Percentiles rank a stretch among this genome's conserved stretches.
Evolutionary conservation across 305 asterid species (phyloP).

Genomic region (Salvia sclarea): DNA sequence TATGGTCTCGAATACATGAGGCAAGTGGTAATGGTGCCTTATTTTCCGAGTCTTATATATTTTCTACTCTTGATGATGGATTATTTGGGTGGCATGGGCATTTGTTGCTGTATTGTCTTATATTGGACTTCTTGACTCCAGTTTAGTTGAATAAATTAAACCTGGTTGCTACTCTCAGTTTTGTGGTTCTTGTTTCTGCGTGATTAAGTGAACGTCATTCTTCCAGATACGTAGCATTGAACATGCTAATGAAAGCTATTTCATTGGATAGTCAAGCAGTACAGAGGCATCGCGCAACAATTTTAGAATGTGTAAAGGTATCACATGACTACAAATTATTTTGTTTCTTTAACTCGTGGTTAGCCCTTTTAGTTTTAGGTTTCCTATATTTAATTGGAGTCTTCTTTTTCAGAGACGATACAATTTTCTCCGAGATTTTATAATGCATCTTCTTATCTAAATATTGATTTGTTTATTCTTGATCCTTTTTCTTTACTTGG

Average conservation of each 20-base stretch:
- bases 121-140: neutral
- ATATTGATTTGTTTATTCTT: constrained; percentile 16
- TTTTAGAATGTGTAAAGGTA: constrained; percentile 98
- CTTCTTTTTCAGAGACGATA: constrained; percentile 23
- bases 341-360: constrained; percentile 16
- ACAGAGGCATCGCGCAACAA: constrained; percentile 96
- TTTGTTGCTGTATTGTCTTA: constrained; percentile 19
- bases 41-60: neutral
- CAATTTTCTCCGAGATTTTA: constrained; percentile 5
- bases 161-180: constrained; percentile 5
- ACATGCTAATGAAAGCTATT: constrained; percentile 96
- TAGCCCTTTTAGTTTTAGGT: constrained; percentile 17
- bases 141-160: constrained; percentile 2
- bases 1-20: neutral
- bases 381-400: constrained; percentile 7
- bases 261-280: constrained; percentile 95
- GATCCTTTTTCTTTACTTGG: constrained; percentile 12
- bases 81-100: neutral
- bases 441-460: constrained; percentile 10
- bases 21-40: neutral
- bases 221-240: constrained; percentile 93
- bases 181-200: constrained; percentile 33
- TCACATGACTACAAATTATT: neutral
- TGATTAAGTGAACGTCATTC: constrained; percentile 33
- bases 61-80: constrained; percentile 1